Evolutionary conservation across 148 eudicot genomes (phyloP).

Genomic region (Rhododendron ferrugineum): DNA sequence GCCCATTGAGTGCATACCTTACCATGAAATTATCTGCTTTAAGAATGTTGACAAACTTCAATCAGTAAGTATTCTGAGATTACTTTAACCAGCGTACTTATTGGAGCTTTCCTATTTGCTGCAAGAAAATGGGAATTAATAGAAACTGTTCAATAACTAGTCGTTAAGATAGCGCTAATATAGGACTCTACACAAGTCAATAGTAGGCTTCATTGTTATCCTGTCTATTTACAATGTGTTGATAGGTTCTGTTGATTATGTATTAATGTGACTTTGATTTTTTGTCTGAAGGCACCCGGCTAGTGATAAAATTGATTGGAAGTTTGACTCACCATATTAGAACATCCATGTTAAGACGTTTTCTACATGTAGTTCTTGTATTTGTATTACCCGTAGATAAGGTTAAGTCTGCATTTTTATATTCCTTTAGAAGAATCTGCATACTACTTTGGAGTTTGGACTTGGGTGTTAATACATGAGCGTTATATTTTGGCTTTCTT

Average conservation of each 20-base stretch:
- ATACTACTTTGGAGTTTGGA: neutral
- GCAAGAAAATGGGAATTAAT: neutral
- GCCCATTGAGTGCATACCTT: conserved; percentile 66
- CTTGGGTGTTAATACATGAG: neutral
- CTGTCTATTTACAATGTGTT: neutral
- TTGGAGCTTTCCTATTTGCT: conserved; percentile 10
- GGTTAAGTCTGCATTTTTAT: neutral
- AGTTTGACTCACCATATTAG: neutral
- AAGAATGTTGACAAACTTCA: conserved; percentile 68
- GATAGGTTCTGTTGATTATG: neutral
- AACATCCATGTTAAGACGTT: neutral
- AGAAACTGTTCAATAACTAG: neutral
- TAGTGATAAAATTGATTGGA: neutral
- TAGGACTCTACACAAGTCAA: neutral
- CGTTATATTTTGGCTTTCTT: neutral
- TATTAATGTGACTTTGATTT: neutral
- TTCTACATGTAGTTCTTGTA: neutral
- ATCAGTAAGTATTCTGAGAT: conserved; percentile 41
- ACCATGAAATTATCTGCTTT: conserved; percentile 71
- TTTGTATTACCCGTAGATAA: neutral
- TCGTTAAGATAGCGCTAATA: neutral
- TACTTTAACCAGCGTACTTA: neutral
- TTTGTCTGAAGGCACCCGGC: neutral
- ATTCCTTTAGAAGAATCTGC: neutral
- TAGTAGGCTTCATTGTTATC: neutral